Base-by-base conservation (phyloP, 305 asterid species). In the Andrographis paniculata region DNA sequence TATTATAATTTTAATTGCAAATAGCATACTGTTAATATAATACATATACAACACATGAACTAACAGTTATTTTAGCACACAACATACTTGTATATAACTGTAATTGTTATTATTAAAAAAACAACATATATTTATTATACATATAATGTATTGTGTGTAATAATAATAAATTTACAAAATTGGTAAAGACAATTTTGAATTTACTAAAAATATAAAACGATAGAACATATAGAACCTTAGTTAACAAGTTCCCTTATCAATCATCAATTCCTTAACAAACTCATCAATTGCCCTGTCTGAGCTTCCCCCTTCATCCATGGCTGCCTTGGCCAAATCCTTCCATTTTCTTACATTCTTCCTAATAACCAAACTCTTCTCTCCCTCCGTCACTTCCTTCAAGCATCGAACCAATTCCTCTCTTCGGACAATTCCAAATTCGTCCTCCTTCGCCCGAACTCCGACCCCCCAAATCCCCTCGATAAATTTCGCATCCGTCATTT, bases 381-480 rank as follows among this genome's bases (percentile, higher is more conserved):
- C 87, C 44, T 58, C 67, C 84, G 70, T 72, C 53, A 76, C 82
- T 43, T 77, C 64, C 19, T 62, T 68, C 60, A 79, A 53, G 35
- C 87, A 69, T 39, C 31, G 39, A 49, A 59, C 15, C 42, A 79
- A 17, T 67, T 79, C 89, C n/a, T 71, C 78, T 11, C 66, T 72
- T 31, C 66, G 40, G 9, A 62, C 94, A 42, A 82, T 16, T 1
- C 94, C 89, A 16, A 50, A 63, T 58, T 74, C 74, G 41, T 82
- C 86, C 66, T 73, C 84, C 66, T 64, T 82, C 0, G 76, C 70
- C 56, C 94, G 63, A 6, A 79, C 50, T 6, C 94, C 94, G 15
- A 79, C 71, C 3, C 59, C 49, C 89, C 94, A 82, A 27, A 74
- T 50, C 60, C 74, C 94, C 52, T 73, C 82, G n/a, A 82, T 70